Percentiles rank a stretch among this genome's conserved stretches.
phyloP scores from a whole-genome alignment of 192 early-diverging fungal genomes.

The Coemansia sp. region DNA sequence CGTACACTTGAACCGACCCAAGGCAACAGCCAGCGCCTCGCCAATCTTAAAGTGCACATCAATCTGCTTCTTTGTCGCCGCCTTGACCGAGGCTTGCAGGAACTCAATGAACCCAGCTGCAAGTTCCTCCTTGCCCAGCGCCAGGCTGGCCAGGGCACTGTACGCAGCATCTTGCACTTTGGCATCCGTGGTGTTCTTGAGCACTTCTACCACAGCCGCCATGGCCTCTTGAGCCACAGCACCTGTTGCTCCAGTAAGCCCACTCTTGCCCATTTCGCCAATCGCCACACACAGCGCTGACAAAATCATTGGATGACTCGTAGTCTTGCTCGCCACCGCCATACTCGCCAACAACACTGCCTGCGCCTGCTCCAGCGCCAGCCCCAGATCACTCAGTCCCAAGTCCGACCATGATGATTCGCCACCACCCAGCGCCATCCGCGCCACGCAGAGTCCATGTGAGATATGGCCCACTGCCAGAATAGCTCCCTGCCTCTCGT shows the following conservation, averaged over 20 bases:
- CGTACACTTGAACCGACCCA: constrained; percentile 39
- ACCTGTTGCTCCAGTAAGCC: background rate
- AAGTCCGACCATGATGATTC: constrained; percentile 29
- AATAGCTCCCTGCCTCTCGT: constrained; percentile 65
- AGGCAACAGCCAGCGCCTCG: constrained; percentile 63
- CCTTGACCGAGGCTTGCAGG: constrained; percentile 58
- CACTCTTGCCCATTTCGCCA: constrained; percentile 63
- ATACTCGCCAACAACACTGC: background rate
- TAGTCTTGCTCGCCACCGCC: constrained; percentile 11
- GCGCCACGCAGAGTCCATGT: constrained; percentile 22
- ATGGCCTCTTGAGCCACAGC: constrained; percentile 8
- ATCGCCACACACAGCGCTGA: constrained; percentile 65
- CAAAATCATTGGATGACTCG: constrained; percentile 55
- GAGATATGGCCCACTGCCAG: constrained; percentile 70
- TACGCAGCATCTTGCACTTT: constrained; percentile 78
- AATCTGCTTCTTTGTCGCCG: constrained; percentile 66
- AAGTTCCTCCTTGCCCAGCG: constrained; percentile 41
- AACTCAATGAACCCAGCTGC: constrained; percentile 38
- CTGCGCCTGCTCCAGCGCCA: background rate
- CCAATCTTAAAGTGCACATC: constrained; percentile 86
- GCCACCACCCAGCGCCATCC: background rate
- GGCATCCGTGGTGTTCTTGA: constrained; percentile 65
- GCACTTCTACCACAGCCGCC: constrained; percentile 33
- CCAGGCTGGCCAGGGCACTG: constrained; percentile 66
- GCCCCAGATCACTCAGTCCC: constrained; percentile 11